These are phyloP conservation scores for Phoenix dactylifera DNA, from an alignment of 176 grass and related monocot genomes.

Conservation along the genomic window DNA sequence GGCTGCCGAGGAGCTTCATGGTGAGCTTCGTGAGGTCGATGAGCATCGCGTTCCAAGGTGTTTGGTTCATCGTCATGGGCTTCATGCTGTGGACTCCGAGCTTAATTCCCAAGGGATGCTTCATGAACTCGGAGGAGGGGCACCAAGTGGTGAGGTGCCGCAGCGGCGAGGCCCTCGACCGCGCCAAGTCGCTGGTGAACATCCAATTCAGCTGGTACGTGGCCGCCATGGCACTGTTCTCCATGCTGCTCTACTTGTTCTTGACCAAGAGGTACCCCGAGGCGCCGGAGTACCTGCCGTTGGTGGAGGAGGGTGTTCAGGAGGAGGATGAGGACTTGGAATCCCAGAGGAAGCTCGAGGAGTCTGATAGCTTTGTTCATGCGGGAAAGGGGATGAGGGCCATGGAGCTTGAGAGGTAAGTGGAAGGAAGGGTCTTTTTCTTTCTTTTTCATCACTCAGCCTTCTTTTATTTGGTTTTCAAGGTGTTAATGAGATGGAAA, in stretches of 20 bases:
- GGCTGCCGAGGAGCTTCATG: constrained; percentile 3
- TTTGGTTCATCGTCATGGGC: constrained; percentile 12
- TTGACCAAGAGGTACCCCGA: constrained; percentile 34
- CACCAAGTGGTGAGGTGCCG: constrained; percentile 2
- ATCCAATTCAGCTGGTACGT: constrained; percentile 15
- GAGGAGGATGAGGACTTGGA: constrained; percentile 15
- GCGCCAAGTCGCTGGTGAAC: constrained; percentile 12
- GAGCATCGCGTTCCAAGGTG: constrained; percentile 8
- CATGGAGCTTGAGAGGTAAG: constrained; percentile 38
- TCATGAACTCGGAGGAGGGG: constrained; percentile 10
- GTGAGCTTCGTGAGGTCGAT: constrained; percentile 8
- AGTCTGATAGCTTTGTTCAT: not conserved
- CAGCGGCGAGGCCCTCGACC: not conserved
- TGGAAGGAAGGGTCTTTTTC: too few species aligned
- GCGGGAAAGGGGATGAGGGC: constrained; percentile 13
- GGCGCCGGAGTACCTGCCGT: constrained; percentile 27
- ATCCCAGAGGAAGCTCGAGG: constrained; percentile 18
- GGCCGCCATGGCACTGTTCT: not conserved
- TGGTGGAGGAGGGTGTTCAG: constrained; percentile 11
- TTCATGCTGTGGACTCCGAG: constrained; percentile 16
- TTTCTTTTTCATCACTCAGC: too few species aligned
- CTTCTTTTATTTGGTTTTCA: too few species aligned
- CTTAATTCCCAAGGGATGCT: constrained; percentile 12
- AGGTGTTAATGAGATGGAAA: too few species aligned
- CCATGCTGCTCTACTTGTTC: constrained; percentile 21